Evolutionary conservation across 1,139 yeast species (phyloP).

Genomic region (Debaryomyces robertsiae): DNA sequence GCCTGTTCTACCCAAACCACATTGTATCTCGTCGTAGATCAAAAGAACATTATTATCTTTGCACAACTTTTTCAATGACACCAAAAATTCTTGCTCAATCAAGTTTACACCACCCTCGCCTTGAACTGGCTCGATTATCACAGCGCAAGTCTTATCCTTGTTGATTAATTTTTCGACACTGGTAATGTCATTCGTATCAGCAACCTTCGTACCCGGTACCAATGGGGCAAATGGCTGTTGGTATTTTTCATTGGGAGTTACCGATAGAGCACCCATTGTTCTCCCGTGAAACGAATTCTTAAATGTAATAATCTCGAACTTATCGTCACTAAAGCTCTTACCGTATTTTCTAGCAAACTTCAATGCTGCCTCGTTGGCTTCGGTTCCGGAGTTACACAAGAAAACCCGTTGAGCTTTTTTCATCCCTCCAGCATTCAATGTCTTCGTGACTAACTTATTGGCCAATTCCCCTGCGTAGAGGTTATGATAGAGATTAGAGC

Average conservation of each 20-base stretch:
- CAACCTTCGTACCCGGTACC: conserved; percentile 79
- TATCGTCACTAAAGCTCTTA: conserved; percentile 52
- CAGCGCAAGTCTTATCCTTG: conserved; percentile 79
- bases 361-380: conserved; percentile 96
- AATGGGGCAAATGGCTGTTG: conserved; percentile 89
- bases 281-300: conserved; percentile 92
- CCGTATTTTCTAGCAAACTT: conserved; percentile 93
- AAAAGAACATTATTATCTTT: conserved; percentile 69
- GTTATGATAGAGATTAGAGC: conserved; percentile 84
- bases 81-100: conserved; percentile 63
- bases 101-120: conserved; percentile 96
- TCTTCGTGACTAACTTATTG: conserved; percentile 66
- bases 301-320: conserved; percentile 81
- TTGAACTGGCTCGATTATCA: conserved; percentile 93
- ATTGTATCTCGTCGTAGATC: conserved; percentile 94
- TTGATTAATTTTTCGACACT: conserved; percentile 61
- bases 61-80: conserved; percentile 68
- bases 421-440: conserved; percentile 77
- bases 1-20: conserved; percentile 95
- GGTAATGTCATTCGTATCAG: conserved; percentile 59
- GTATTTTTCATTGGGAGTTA: conserved; percentile 89
- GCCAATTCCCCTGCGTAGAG: conserved; percentile 82
- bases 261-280: conserved; percentile 88
- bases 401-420: conserved; percentile 79
- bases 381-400: conserved; percentile 91